These are phyloP conservation scores for Penicillium vulpinum DNA, from an alignment of 2,329 filamentous ascomycete species.

Conservation along the genomic window DNA sequence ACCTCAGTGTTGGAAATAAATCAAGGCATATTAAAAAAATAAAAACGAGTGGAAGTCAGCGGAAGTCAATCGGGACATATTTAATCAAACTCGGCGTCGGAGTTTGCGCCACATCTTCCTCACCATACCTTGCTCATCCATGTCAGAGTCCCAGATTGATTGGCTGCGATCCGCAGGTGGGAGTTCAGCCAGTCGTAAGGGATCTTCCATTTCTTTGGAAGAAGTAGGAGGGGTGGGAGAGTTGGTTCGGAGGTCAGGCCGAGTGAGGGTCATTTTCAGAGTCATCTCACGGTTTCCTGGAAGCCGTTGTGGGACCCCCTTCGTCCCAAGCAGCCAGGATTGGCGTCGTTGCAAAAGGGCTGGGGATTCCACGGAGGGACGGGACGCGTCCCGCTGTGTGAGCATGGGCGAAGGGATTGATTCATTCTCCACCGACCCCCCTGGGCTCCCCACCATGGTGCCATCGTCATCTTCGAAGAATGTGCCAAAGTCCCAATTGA, in stretches of 20 bases:
- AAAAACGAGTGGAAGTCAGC: background rate
- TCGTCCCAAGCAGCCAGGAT: constrained; percentile 24
- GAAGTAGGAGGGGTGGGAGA: constrained; percentile 48
- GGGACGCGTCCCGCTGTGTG: constrained; percentile 10
- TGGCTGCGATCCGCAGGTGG: constrained; percentile 45
- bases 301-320: constrained; percentile 52
- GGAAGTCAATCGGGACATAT: background rate
- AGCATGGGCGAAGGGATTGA: constrained; percentile 21
- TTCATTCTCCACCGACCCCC: constrained; percentile 24
- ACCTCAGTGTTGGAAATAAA: background rate
- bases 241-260: constrained; percentile 71
- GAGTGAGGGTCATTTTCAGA: constrained; percentile 88
- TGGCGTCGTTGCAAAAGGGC: constrained; percentile 15
- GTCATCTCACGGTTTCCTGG: constrained; percentile 83
- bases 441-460: constrained; percentile 39
- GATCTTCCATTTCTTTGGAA: constrained; percentile 61
- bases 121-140: constrained; percentile 40
- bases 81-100: constrained; percentile 28
- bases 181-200: constrained; percentile 57
- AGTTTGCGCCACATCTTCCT: constrained; percentile 49
- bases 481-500: constrained; percentile 50
- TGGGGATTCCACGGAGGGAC: constrained; percentile 19
- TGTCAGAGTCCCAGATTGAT: constrained; percentile 47
- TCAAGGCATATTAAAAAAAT: background rate
- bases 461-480: constrained; percentile 53